phyloP scores from a whole-genome alignment of 192 early-diverging fungal species.

The Geranomyces michiganensis region DNA sequence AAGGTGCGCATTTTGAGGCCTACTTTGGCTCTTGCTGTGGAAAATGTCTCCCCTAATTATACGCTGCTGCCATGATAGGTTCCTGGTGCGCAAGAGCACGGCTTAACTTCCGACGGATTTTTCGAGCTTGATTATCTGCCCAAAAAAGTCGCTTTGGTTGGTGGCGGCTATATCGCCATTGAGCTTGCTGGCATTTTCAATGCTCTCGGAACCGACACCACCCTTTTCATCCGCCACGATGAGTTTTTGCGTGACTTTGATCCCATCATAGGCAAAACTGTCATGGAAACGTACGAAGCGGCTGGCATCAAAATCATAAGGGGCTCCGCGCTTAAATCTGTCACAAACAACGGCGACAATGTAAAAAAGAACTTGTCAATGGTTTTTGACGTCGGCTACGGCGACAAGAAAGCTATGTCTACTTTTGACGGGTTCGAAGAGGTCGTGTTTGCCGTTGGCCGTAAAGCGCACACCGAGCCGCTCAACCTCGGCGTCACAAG shows the following conservation, averaged over 20 bases:
- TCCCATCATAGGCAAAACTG: slow-evolving; percentile 66
- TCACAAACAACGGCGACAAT: slow-evolving; percentile 59
- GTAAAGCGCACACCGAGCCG: slow-evolving; percentile 72
- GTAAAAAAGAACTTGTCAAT: slow-evolving; percentile 55
- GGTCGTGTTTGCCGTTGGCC: slow-evolving; percentile 90
- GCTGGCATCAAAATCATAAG: slow-evolving; percentile 82
- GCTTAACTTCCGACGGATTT: slow-evolving; percentile 90
- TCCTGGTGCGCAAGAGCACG: slow-evolving; percentile 16
- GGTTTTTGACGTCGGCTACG: slow-evolving; percentile 27
- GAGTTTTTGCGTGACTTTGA: slow-evolving; percentile 90
- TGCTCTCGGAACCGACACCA: slow-evolving; percentile 82
- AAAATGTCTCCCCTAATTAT: neutral
- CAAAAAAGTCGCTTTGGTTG: slow-evolving; percentile 63
- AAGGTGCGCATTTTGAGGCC: slow-evolving; percentile 13
- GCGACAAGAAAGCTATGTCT: slow-evolving; percentile 24
- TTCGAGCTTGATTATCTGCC: slow-evolving; percentile 92
- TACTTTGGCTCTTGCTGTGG: neutral
- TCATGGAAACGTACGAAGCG: slow-evolving; percentile 56
- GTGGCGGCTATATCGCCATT: slow-evolving; percentile 83
- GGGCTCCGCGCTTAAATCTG: slow-evolving; percentile 59
- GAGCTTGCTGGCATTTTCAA: slow-evolving; percentile 95
- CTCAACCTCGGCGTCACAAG: slow-evolving; percentile 70
- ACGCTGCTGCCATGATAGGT: neutral
- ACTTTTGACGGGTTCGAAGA: slow-evolving; percentile 71
- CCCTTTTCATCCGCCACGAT: slow-evolving; percentile 81